A percentile compares a stretch with the other conserved stretches of the same genome.
Conservation (phyloP, 305 asterid species). For the Stenogyne calaminthoides region DNA sequence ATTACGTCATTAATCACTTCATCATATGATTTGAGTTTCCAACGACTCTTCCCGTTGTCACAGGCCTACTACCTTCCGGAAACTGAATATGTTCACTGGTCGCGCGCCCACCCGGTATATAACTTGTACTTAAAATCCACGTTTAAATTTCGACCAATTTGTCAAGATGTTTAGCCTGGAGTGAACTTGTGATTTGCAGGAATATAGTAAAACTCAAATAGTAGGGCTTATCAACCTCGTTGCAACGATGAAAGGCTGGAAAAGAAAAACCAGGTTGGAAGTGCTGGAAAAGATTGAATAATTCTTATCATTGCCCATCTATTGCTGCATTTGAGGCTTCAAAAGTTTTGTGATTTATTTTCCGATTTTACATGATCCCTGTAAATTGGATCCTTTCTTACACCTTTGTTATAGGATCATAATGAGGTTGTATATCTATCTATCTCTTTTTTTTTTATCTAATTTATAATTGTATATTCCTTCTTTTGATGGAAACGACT, state of each 20-base stretch:
- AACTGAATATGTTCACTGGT: constrained; percentile 96
- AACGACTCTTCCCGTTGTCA: constrained; percentile 1
- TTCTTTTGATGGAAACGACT: constrained; percentile 20
- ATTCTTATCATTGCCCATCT: not conserved
- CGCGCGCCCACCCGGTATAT: constrained; percentile 91
- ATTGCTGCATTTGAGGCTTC: constrained; percentile 8
- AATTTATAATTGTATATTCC: constrained; percentile 40
- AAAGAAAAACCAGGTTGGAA: constrained; percentile 86
- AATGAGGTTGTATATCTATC: constrained; percentile 43
- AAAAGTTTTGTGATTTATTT: constrained; percentile 31
- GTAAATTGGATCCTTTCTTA: constrained; percentile 43
- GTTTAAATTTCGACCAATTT: not conserved
- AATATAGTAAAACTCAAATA: constrained; percentile 80
- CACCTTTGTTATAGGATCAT: constrained; percentile 31
- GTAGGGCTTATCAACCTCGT: constrained; percentile 85
- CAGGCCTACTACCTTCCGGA: constrained; percentile 99
- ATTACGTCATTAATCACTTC: no score
- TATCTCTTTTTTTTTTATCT: not conserved
- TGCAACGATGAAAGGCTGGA: constrained; percentile 95
- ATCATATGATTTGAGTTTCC: not conserved
- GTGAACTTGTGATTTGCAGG: constrained; percentile 49
- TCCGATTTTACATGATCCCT: constrained; percentile 32
- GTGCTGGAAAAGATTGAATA: constrained; percentile 87
- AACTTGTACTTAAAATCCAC: not conserved
- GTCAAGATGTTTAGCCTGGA: not conserved